phyloP scores from a whole-genome alignment of 139 green algal species.

The Volvox reticuliferus region DNA sequence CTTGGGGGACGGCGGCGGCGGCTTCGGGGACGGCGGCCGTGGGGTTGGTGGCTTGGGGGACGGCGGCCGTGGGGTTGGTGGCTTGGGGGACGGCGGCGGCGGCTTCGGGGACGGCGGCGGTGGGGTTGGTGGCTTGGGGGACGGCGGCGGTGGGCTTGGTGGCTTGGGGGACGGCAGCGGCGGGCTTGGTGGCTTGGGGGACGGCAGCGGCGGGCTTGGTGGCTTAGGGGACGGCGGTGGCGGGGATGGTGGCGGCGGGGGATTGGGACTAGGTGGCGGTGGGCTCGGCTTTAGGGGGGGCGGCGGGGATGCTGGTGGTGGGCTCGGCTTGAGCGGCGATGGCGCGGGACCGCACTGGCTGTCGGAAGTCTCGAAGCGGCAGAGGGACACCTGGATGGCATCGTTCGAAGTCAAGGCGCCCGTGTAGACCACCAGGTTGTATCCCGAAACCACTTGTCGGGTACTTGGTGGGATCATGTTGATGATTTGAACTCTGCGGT shows the following conservation, averaged over 20 bases:
- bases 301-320: background rate
- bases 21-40: too few relatives aligned
- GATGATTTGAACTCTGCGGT: background rate
- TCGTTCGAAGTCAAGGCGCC: background rate
- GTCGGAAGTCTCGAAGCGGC: background rate
- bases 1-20: background rate
- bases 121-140: background rate
- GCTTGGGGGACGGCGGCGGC: too few relatives aligned
- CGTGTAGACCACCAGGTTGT: conserved; percentile 25
- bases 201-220: background rate
- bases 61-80: too few relatives aligned
- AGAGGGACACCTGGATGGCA: conserved; percentile 7
- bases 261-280: background rate
- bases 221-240: background rate
- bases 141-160: background rate
- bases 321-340: background rate
- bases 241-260: background rate
- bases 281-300: background rate
- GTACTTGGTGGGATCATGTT: too few relatives aligned
- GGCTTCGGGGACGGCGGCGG: background rate
- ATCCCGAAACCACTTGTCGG: background rate
- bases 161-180: background rate
- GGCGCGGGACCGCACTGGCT: background rate
- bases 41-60: background rate
- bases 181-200: background rate